Evolutionary conservation across 2,329 filamentous ascomycete species (phyloP), one percentile per base, ranked within the genome.

Genomic region (Chaetomiaceae sp.): DNA sequence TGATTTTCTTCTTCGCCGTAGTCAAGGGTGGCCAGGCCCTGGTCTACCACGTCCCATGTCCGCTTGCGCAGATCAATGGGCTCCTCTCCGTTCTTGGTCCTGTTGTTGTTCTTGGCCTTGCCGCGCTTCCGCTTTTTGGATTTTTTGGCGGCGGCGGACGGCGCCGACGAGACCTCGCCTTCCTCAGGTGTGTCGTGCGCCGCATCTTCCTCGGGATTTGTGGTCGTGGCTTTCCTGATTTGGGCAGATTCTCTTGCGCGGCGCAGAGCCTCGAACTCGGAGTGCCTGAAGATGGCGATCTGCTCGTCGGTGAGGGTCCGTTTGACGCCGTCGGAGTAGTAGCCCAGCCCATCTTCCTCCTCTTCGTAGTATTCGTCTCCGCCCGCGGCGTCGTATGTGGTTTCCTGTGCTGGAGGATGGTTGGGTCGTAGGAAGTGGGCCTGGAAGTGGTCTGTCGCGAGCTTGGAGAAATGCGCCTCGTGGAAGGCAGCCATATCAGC

Each of bases 261-360:
- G 23, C 88, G 74, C 36, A 95, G 73, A 12, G 81, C 72, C 65
- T 94, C 85, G 20, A 95, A 80, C 69, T 97, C 92, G 2, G 88
- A 92, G 66, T 95, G 89, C 57, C 91, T 81, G 68, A 96, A 96
- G 57, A 96, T 92, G 49, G 83, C 82, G 61, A 96, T 89, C 73
- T 96, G 89, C 62, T 91, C 88, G 65, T 96, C 89, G 9, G 91
- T 96, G 63, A 97, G 76, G 17, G 91, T 96, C 37, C 92, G 86
- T 67, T 94, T 94, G 57, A 84, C 82, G 3, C 92, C 91, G 65
- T 97, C 91, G 1, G 81, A 71, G 62, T 97, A 97, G 69, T 89
- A 92, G 17, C 91, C 92, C 15, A 96, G 75, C 1, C 73, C 82
- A 64, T 89, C 87, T 36, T 85, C 81, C 23, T 84, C 82, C 25